Evolutionary conservation across 2,329 filamentous ascomycete genomes (phyloP).

Genomic region (Pyrenophora teres): DNA sequence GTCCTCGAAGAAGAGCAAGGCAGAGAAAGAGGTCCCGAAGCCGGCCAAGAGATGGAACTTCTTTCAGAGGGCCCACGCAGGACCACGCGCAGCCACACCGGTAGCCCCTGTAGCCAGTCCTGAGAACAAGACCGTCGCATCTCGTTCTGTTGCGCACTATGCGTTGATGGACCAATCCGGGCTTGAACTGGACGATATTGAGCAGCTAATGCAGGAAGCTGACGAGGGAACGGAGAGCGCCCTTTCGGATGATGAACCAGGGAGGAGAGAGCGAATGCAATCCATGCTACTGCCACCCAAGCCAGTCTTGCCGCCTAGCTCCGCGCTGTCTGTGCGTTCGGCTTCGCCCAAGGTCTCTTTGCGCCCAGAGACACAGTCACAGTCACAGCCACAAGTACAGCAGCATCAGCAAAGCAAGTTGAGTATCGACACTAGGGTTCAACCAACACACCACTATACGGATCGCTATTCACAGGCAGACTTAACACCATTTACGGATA

Average conservation of each 20-base stretch:
- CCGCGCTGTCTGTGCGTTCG: conserved; percentile 33
- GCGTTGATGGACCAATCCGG: conserved; percentile 59
- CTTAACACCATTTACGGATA: conserved; percentile 41
- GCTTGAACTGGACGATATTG: conserved; percentile 52
- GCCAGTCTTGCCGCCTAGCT: conserved; percentile 37
- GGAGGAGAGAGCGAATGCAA: conserved; percentile 39
- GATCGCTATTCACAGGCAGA: conserved; percentile 30
- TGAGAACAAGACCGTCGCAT: conserved; percentile 33
- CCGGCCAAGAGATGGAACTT: conserved; percentile 61
- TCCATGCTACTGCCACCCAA: conserved; percentile 48
- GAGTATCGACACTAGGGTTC: conserved; percentile 29
- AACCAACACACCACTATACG: conserved; percentile 7
- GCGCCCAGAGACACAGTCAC: conserved; percentile 25
- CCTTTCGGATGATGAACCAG: conserved; percentile 27
- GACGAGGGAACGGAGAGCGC: conserved; percentile 33
- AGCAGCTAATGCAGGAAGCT: conserved; percentile 53
- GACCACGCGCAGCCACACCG: conserved; percentile 43
- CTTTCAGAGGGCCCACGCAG: conserved; percentile 57
- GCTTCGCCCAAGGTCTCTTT: conserved; percentile 47
- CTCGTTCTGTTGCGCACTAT: conserved; percentile 61
- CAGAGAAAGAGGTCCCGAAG: conserved; percentile 42
- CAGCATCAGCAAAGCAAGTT: conserved; percentile 20
- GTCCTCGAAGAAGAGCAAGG: conserved; percentile 36
- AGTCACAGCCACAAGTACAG: conserved; percentile 9
- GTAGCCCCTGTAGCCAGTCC: conserved; percentile 48